phyloP scores from a whole-genome alignment of 1,139 yeast species.

The Nakaseomyces uthaithaninus region DNA sequence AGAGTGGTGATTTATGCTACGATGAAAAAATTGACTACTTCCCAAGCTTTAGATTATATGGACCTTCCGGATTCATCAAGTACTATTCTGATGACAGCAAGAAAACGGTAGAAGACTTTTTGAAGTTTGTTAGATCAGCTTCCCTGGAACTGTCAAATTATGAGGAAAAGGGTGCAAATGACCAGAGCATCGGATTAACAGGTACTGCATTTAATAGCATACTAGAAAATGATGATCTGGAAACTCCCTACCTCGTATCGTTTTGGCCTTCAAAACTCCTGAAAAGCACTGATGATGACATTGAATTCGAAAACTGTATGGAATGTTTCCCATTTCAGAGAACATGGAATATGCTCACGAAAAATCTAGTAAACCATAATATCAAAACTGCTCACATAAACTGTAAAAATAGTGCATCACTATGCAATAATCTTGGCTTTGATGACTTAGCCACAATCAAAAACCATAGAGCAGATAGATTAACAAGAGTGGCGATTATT shows the following conservation, averaged over 20 bases:
- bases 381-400: constrained; percentile 52
- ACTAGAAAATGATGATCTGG: constrained; percentile 39
- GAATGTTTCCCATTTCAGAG: constrained; percentile 46
- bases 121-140: constrained; percentile 43
- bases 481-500: neutral
- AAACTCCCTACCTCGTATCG: constrained; percentile 47
- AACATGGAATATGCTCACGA: constrained; percentile 51
- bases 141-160: constrained; percentile 40
- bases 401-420: constrained; percentile 42
- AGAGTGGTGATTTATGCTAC: constrained; percentile 62
- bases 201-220: constrained; percentile 32
- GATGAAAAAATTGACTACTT: constrained; percentile 48
- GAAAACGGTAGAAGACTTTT: constrained; percentile 41
- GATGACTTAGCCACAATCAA: constrained; percentile 20
- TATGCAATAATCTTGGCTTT: constrained; percentile 48
- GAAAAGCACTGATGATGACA: constrained; percentile 29
- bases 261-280: constrained; percentile 53
- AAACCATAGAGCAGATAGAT: constrained; percentile 5
- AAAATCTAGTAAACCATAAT: constrained; percentile 36
- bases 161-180: constrained; percentile 16
- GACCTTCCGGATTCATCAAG: constrained; percentile 37
- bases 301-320: constrained; percentile 39
- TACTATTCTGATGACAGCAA: constrained; percentile 40
- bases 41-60: constrained; percentile 56
- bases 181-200: constrained; percentile 16